Base-by-base conservation (phyloP, 495 filamentous ascomycete species). In the Ramalina peruviana region DNA sequence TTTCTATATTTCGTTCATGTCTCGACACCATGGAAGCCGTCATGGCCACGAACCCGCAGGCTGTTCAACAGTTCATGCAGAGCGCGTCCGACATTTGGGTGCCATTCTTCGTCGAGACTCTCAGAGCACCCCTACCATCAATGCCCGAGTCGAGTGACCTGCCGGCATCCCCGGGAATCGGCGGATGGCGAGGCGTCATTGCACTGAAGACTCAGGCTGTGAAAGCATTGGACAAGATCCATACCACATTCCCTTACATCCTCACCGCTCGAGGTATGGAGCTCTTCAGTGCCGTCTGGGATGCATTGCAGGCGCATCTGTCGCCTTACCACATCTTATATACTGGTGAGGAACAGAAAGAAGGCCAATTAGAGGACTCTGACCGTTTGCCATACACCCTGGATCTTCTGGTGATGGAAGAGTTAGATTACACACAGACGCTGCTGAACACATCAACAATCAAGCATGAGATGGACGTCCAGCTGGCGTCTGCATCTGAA, bases 21-120 rank as follows among this genome's bases (percentile, higher is more conserved):
- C 90, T 97, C 60, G 88, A 97, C 64, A 88, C 87, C 46, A 76
- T 98, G 70, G 88, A 96, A 63, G 89, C 94, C 72, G 84, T 97
- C 50, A 81, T 93, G 68, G 88, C 94, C 52, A 85, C 88, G 51
- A 85, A 96, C 64, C 83, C 85, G 59, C 73, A 67, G 38, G 84
- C 82, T 26, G 86, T 98, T 45, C 88, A 85, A 62, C 72, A 72
- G 1, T 98, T 98, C 60, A 88, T 89, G 50, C 86, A 94, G 57
- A 82, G 90, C 60, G 76, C 85, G 1, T 71, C 96, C 39, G 73
- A 69, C 43, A 76, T 72, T 21, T 98, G 92, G 92, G 79, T 82
- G 40, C 88, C 92, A 3, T 93, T 95, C 69, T 85, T 96, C 65
- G 63, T 79, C 26, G 74, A 81, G 36, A 75, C 79, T 17, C 72